These are phyloP conservation scores for Botrytis byssoidea DNA, from an alignment of 2,329 filamentous ascomycete genomes.

Conservation along the genomic window DNA sequence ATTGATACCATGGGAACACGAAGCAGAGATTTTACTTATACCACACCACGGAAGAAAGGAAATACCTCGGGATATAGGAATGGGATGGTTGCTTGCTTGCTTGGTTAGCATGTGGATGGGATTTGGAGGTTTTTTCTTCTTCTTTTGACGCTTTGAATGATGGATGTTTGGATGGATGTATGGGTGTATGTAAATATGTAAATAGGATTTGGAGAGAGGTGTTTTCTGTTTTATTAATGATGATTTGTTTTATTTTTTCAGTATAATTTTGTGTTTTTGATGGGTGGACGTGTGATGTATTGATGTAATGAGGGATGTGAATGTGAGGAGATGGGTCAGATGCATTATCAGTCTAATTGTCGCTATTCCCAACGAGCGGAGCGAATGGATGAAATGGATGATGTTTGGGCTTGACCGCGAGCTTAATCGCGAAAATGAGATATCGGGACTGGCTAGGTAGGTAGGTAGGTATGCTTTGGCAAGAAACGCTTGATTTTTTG, in stretches of 20 bases:
- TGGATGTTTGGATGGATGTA: not conserved
- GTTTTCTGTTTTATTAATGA: not conserved
- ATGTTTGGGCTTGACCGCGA: not conserved
- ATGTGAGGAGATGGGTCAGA: no score
- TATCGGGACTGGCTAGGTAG: no score
- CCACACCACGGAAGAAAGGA: slow-evolving; percentile 4
- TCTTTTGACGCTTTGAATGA: not conserved
- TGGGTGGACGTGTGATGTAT: not conserved
- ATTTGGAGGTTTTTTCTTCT: not conserved
- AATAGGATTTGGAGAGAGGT: not conserved
- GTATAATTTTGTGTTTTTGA: no score
- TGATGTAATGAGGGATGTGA: not conserved
- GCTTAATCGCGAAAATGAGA: no score
- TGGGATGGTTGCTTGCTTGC: not conserved
- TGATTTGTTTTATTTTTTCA: not conserved
- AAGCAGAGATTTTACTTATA: not conserved
- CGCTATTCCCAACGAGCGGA: no score
- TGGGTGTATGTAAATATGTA: not conserved
- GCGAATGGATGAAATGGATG: not conserved
- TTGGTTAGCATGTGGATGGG: not conserved
- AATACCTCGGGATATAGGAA: slow-evolving; percentile 8
- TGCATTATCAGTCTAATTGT: no score
- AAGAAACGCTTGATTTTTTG: not conserved
- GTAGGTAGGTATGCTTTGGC: not conserved
- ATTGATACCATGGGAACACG: slow-evolving; percentile 14